These are phyloP conservation scores for Piromyces sp. DNA, from an alignment of 192 early-diverging fungal genomes.

Conservation along the genomic window DNA sequence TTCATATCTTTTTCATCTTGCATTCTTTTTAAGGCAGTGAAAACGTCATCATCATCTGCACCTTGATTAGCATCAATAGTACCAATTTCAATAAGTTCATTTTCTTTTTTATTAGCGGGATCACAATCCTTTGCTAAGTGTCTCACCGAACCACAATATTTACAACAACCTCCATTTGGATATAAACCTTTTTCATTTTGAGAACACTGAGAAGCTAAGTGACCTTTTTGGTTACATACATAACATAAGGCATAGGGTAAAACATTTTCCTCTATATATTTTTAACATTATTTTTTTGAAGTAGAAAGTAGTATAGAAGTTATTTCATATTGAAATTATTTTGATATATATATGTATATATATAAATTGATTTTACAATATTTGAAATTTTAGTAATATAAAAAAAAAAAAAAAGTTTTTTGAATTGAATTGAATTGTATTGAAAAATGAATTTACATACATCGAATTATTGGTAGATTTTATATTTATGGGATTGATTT, in stretches of 20 bases:
- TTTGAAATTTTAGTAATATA: too few species aligned
- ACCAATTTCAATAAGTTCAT: conserved; percentile 29
- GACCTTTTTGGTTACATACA: conserved; percentile 68
- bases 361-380: too few species aligned
- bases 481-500: too few species aligned
- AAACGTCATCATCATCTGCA: conserved; percentile 87
- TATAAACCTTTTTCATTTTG: conserved; percentile 79
- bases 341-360: too few species aligned
- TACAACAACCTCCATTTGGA: conserved; percentile 77
- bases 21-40: conserved; percentile 46
- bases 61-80: conserved; percentile 67
- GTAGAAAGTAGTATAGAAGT: too few species aligned
- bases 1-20: conserved; percentile 14
- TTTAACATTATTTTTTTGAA: too few species aligned
- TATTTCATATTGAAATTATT: too few species aligned
- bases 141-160: conserved; percentile 69
- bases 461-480: too few species aligned
- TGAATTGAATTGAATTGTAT: too few species aligned
- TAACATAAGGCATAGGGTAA: conserved; percentile 74
- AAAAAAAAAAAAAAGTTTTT: too few species aligned
- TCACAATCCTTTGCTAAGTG: conserved; percentile 68
- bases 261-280: conserved; percentile 1
- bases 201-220: conserved; percentile 63
- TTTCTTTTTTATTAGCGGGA: background rate
- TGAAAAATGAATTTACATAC: too few species aligned